Base-by-base conservation (phyloP, 371 early-diverging fungal species). In the Mortierella sp. region DNA sequence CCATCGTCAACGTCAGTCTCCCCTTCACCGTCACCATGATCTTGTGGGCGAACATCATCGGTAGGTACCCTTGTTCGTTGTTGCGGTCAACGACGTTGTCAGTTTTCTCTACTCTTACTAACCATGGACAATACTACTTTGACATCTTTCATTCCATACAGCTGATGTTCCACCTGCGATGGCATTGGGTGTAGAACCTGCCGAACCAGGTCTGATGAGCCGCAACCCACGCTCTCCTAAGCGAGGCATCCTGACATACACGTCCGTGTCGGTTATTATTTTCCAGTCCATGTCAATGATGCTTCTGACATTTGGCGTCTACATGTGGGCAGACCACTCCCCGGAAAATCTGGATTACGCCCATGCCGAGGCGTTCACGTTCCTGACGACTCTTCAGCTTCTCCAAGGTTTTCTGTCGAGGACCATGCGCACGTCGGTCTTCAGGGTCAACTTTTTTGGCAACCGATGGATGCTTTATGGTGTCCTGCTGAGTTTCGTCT, bases 41-140 rank as follows among this genome's bases (percentile, higher is more conserved):
- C 83, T 86, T 99, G 61, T 96, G 95, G 88, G 95, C 96, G 71
- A 97, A 98, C 85, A 93, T 98, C 61, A 84, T 95, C 41, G 89
- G 92, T 74, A 92, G 91, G 84, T 41, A 3, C 10, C 19, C 73
- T 85, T 61, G 71, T 70, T 53, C 52, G n/a, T n/a, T n/a, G n/a
- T n/a, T n/a, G n/a, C n/a, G n/a, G n/a, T n/a, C n/a, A n/a, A n/a
- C n/a, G n/a, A n/a, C n/a, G n/a, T n/a, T n/a, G n/a, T 16, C 26
- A 16, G n/a, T 22, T 68, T 19, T 52, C 13, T 16, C 24, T 52
- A 24, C 11, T 34, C 8, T 19, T 13, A 58, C 22, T n/a, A 40
- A 61, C 10, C 43, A 7, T 19, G 31, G 4, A 5, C 7, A 4
- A 9, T 16, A 6, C 2, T 43, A 44, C 40, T 48, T 29, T 43